Base-by-base conservation (phyloP, 1,284 basidiomycete genomes). In the Ganoderma meredithae region DNA sequence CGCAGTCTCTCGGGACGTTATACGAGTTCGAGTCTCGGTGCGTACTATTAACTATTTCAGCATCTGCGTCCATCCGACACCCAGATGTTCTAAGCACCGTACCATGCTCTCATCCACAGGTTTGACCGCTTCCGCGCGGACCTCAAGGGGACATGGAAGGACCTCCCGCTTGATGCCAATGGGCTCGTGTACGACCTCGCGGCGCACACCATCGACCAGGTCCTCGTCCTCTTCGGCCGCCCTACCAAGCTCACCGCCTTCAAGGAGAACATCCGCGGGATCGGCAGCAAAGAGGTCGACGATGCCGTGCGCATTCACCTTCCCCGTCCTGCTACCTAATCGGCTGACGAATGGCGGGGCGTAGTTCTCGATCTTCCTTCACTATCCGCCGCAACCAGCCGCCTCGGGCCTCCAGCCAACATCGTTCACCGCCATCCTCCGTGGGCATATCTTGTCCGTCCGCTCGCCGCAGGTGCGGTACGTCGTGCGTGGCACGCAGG, bases 11-110 rank as follows among this genome's bases (percentile, higher is more conserved):
- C 56, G 94, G 92, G 0, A 81, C 85, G 33, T 77, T 94, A 13
- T 80, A 86, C n/a, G 92, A 94, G 76, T 92, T 94, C 71, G 90
- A 93, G 78, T 91, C 91, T 5, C 88, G 90, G 91, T 91, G 73
- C 74, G 88, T 75, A 39, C 47, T 15, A 36, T 25, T 12, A 2
- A 1, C 25, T 27, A 15, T 15, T 41, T n/a, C 17, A 53, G 17
- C 19, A 0, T 47, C 41, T 47, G 22, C 44, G 25, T 27, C 40
- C 13, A 36, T 25, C 22, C 19, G 25, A 31, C 12, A 25, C 47
- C 55, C 56, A 13, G 33, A 17, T 10, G 13, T 39, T 47, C 31
- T n/a, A 33, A 47, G 44, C 33, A 62, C 2, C 1, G 13, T 65
- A 9, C 69, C 7, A 39, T 66, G 15, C 69, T 25, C 49, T 9